phyloP scores from a whole-genome alignment of 116 monocot species.

The Papilionanthe hybrid region DNA sequence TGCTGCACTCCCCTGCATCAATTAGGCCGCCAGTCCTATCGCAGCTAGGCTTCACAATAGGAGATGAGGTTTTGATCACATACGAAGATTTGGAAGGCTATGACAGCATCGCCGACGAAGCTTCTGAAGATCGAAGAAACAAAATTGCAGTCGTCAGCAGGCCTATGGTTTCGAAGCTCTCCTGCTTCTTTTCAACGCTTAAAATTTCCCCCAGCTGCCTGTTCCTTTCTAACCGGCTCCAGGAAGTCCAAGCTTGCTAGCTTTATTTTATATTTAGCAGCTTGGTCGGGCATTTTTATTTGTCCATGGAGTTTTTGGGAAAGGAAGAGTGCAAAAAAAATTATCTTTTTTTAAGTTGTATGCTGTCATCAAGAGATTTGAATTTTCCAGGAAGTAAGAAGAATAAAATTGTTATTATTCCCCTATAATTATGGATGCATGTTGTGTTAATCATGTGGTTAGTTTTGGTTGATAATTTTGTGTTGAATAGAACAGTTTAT shows the following conservation, averaged over 20 bases:
- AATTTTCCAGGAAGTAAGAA: neutral
- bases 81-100: slow-evolving; percentile 42
- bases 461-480: neutral
- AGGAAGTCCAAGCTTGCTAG: slow-evolving; percentile 58
- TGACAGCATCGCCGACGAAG: neutral
- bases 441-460: neutral
- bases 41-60: neutral
- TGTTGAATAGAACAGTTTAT: neutral
- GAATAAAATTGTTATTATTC: neutral
- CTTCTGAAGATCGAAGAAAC: neutral
- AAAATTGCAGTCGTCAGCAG: neutral
- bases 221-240: slow-evolving; percentile 22
- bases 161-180: slow-evolving; percentile 27
- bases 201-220: slow-evolving; percentile 32
- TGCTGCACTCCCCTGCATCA: slow-evolving; percentile 8
- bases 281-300: neutral
- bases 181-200: slow-evolving; percentile 54
- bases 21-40: neutral
- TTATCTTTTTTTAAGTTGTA: no score
- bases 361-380: no score
- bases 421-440: neutral
- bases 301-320: neutral
- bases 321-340: neutral
- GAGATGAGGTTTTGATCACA: slow-evolving; percentile 36
- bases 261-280: neutral